phyloP scores from a whole-genome alignment of 1,284 basidiomycete species.

The Meira nashicola region DNA sequence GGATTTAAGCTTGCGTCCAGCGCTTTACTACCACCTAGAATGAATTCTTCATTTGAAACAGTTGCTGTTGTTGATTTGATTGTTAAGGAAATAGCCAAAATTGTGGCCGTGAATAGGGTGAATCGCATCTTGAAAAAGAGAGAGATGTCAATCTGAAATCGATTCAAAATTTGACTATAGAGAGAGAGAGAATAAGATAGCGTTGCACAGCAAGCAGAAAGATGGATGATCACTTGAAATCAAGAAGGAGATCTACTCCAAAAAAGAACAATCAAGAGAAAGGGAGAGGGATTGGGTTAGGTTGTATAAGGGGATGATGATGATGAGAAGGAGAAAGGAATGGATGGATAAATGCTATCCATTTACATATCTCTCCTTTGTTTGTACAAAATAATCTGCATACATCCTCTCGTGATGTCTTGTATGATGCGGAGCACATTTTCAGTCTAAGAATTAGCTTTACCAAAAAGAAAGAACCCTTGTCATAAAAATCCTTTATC shows the following conservation, averaged over 20 bases:
- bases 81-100: not conserved
- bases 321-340: not conserved
- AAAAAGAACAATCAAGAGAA: not conserved
- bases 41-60: too few species aligned
- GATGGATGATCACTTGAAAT: not conserved
- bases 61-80: too few species aligned
- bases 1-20: too few species aligned
- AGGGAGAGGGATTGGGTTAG: too few species aligned
- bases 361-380: too few species aligned
- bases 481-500: too few species aligned
- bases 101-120: not conserved
- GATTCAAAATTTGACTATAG: not conserved
- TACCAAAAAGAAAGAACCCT: too few species aligned
- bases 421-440: too few species aligned
- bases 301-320: not conserved
- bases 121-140: not conserved
- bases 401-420: too few species aligned
- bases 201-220: slow-evolving; percentile 1
- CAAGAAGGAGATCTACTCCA: slow-evolving; percentile 5
- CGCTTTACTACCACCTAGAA: too few species aligned
- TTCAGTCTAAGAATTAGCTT: too few species aligned
- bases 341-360: not conserved
- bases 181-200: not conserved
- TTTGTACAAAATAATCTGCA: too few species aligned
- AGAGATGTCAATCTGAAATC: not conserved